Percentiles rank a stretch among this genome's conserved stretches.
Evolutionary conservation across 2,329 filamentous ascomycete genomes (phyloP).

Genomic region (Colletotrichum brevisporum): DNA sequence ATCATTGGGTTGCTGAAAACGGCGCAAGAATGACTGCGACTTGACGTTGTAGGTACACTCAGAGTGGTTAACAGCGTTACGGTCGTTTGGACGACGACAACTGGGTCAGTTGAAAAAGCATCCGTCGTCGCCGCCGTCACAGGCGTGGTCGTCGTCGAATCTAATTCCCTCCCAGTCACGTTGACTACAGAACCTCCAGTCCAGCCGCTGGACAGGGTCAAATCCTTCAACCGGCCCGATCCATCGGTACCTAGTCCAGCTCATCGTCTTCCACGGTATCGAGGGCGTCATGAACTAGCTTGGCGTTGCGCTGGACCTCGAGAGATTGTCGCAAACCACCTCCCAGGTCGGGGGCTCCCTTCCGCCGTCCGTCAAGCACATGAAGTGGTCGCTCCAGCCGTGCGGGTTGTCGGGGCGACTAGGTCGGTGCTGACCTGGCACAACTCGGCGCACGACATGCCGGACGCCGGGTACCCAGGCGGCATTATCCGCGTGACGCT

Average conservation of each 20-base stretch:
- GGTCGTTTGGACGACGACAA: too few species aligned
- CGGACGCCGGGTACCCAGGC: conserved; percentile 2
- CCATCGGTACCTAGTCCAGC: conserved; percentile 5
- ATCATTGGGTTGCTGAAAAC: too few species aligned
- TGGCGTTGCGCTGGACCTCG: neutral
- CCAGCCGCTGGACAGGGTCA: too few species aligned
- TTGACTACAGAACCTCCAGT: neutral
- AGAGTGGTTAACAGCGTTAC: too few species aligned
- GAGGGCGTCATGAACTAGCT: conserved; percentile 5
- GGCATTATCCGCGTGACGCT: conserved; percentile 16
- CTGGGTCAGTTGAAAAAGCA: too few species aligned
- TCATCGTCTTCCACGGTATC: conserved; percentile 5
- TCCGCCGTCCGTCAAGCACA: conserved; percentile 24
- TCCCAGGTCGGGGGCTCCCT: conserved; percentile 11
- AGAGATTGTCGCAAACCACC: conserved; percentile 16
- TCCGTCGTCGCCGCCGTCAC: too few species aligned
- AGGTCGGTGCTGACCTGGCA: conserved; percentile 18
- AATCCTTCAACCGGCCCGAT: neutral
- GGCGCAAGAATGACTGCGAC: too few species aligned
- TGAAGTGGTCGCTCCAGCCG: conserved; percentile 21
- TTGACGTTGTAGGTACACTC: too few species aligned
- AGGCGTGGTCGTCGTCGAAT: too few species aligned
- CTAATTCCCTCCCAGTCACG: too few species aligned
- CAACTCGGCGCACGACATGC: conserved; percentile 25
- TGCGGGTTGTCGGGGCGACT: conserved; percentile 7